Conservation (phyloP, 2,329 filamentous ascomycete species). For the Tolypocladium ophioglossoides region DNA sequence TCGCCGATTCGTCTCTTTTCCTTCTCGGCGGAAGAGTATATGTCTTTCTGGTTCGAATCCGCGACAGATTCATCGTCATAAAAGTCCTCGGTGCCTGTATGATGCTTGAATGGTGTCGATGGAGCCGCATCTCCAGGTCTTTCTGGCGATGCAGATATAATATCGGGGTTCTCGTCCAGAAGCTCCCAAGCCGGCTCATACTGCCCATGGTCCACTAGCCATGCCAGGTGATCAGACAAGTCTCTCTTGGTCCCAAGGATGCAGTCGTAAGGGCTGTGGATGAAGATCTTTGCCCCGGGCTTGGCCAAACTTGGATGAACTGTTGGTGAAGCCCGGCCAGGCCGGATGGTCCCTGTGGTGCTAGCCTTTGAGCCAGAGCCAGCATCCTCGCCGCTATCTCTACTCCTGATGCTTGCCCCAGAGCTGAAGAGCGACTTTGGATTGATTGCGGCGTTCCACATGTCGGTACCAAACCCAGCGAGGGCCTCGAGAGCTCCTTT, state of each 20-base stretch:
- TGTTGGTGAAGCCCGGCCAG: slow-evolving; percentile 17
- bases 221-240: slow-evolving; percentile 71
- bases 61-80: slow-evolving; percentile 56
- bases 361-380: slow-evolving; percentile 36
- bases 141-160: slow-evolving; percentile 34
- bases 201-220: slow-evolving; percentile 72
- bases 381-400: slow-evolving; percentile 47
- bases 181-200: slow-evolving; percentile 86
- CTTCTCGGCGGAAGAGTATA: slow-evolving; percentile 61
- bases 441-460: slow-evolving; percentile 88
- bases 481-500: slow-evolving; percentile 69
- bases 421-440: slow-evolving; percentile 82
- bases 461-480: slow-evolving; percentile 59
- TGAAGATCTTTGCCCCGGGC: slow-evolving; percentile 65
- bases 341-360: slow-evolving; percentile 18
- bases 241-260: slow-evolving; percentile 86
- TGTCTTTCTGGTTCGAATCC: slow-evolving; percentile 45
- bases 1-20: slow-evolving; percentile 90
- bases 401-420: slow-evolving; percentile 62
- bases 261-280: slow-evolving; percentile 94
- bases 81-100: slow-evolving; percentile 46
- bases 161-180: slow-evolving; percentile 77
- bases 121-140: slow-evolving; percentile 27
- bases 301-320: slow-evolving; percentile 46
- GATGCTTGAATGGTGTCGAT: slow-evolving; percentile 29